phyloP scores from a whole-genome alignment of 176 grass and related monocot genomes.

The Rhynchospora tenuis region DNA sequence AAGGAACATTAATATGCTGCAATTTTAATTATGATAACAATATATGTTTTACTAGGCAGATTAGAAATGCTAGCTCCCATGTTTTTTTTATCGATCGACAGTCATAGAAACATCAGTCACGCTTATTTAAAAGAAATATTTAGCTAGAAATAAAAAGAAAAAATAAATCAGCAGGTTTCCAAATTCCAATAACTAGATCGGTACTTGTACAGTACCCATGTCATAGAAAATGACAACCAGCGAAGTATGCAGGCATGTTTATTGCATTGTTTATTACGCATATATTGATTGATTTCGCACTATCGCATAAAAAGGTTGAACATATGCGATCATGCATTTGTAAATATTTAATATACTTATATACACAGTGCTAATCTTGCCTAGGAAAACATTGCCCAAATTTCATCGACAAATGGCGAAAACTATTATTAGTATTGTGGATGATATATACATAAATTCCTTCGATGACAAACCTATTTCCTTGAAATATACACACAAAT shows the following conservation, averaged over 20 bases:
- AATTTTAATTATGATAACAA: neutral
- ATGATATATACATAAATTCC: no score
- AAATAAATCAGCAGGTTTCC: neutral
- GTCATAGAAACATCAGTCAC: neutral
- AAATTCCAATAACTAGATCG: neutral
- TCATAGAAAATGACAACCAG: neutral
- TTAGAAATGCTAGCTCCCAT: neutral
- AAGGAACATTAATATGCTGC: neutral
- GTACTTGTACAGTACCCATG: neutral
- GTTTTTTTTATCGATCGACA: neutral
- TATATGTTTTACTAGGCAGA: neutral
- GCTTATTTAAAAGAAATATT: neutral
- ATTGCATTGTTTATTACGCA: neutral
- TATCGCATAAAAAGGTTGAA: no score
- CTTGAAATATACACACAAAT: neutral
- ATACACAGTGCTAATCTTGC: no score
- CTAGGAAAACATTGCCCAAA: no score
- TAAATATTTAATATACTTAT: no score
- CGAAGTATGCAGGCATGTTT: neutral
- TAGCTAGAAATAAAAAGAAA: neutral
- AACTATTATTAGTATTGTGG: no score
- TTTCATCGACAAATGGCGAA: no score
- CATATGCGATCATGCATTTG: no score
- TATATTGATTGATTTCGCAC: no score
- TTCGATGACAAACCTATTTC: no score